Base-by-base conservation (phyloP, 148 eudicot genomes). In the Rhododendron molle region DNA sequence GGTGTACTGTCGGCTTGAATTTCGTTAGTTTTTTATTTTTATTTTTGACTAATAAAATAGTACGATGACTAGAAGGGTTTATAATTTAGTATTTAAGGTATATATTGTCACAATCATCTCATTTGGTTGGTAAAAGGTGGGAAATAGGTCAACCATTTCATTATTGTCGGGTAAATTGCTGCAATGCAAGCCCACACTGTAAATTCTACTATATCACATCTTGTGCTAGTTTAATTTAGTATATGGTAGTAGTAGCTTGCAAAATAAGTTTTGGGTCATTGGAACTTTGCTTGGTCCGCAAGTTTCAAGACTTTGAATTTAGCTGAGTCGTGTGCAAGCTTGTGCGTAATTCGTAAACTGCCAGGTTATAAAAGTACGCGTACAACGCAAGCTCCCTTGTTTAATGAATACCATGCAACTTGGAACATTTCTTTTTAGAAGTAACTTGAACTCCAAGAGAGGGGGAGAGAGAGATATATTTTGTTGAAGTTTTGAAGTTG, bases 401-500 rank as follows among this genome's bases (percentile, higher is more conserved):
- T 62, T 12, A 32, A 32, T 71, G 76, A 32, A 71, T 30, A 5
- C 8, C 40, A 40, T 40, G 44, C 44, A 71, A 67, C 73, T 67
- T 1, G 69, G 23, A 60, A 6, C 69, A 23, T n/a, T 28, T 28
- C 1, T 28, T 10, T 11, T 67, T 5, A 7, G 28, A 7, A 5
- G 69, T 28, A 67, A 67, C 18, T 26, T 26, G 34, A 11, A 67
- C 34, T n/a, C 73, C 34, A 3, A 10, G 18, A 28, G 74, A 28
- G 16, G 3, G 36, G 18, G 7, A 71, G 20, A 28, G 16, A 14
- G 76, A 12, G 4, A 65, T 32, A 0, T n/a, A n/a, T n/a, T n/a
- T 67, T 81, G 65, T 84, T 84, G 81, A 87, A 86, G 88, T 88
- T 90, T 85, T 81, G 85, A 56, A 82, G 87, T 82, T 40, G 43